Evolutionary conservation across 2,329 filamentous ascomycete genomes (phyloP).

Genomic region (Ascosphaera aggregata): DNA sequence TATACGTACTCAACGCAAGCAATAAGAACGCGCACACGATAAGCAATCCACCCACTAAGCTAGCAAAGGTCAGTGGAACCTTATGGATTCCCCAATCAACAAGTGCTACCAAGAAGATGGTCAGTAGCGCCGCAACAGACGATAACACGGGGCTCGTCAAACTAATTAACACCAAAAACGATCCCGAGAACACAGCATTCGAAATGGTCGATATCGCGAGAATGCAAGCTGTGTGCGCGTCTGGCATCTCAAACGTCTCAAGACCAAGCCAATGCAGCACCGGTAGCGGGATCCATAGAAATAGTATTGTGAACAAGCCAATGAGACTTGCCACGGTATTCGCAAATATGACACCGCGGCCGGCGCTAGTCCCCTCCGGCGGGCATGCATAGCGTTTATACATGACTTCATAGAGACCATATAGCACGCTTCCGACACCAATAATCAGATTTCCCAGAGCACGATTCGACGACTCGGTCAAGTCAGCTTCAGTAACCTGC

Average conservation of each 20-base stretch:
- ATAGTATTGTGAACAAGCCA: conserved; percentile 58
- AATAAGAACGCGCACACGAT: conserved; percentile 79
- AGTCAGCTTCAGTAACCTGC: conserved; percentile 8
- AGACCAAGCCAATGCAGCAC: conserved; percentile 55
- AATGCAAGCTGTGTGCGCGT: conserved; percentile 54
- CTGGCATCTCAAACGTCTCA: conserved; percentile 65
- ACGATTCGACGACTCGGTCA: conserved; percentile 37
- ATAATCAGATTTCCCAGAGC: conserved; percentile 80
- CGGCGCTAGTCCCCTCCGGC: conserved; percentile 61
- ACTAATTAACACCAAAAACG: conserved; percentile 78
- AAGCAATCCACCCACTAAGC: conserved; percentile 58
- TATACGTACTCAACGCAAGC: conserved; percentile 75
- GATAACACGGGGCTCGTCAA: conserved; percentile 82
- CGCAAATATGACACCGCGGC: conserved; percentile 88
- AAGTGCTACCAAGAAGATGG: conserved; percentile 88
- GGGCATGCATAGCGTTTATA: conserved; percentile 91
- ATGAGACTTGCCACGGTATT: conserved; percentile 81
- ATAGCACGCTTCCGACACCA: conserved; percentile 70
- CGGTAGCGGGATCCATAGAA: conserved; percentile 83
- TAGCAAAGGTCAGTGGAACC: conserved; percentile 46
- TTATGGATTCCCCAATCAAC: conserved; percentile 77
- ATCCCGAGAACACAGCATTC: conserved; percentile 80
- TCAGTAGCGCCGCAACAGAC: conserved; percentile 77
- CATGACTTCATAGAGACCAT: conserved; percentile 90
- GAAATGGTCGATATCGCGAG: conserved; percentile 58